Conservation (phyloP, 768 basidiomycete genomes). For the Psilocybe cyanescens region DNA sequence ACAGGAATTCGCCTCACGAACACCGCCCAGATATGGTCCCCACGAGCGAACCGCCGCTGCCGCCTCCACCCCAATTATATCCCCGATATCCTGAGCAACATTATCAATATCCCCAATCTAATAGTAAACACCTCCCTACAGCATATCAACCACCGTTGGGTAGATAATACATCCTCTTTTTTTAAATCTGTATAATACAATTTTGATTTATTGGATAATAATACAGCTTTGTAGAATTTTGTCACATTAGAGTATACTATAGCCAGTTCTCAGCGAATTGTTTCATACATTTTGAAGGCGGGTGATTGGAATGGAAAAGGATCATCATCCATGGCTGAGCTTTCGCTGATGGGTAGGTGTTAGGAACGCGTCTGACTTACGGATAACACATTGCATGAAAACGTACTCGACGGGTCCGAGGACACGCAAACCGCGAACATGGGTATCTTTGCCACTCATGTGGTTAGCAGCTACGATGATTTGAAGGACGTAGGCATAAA, state of each 20-base stretch:
- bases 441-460: conserved; percentile 99
- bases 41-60: conserved; percentile 11
- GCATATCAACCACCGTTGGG: conserved; percentile 33
- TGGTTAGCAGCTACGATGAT: conserved; percentile 92
- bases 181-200: conserved; percentile 24
- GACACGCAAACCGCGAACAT: conserved; percentile 89
- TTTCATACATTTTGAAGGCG: conserved; percentile 72
- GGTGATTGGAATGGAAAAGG: conserved; percentile 70
- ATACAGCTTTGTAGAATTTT: conserved; percentile 17
- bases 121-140: conserved; percentile 35
- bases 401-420: conserved; percentile 82
- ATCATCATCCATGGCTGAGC: conserved; percentile 58
- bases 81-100: conserved; percentile 22
- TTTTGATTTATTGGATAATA: conserved; percentile 26
- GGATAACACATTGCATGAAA: background rate
- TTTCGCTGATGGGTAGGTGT: conserved; percentile 20
- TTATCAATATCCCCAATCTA: conserved; percentile 25
- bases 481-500: conserved; percentile 89
- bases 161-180: conserved; percentile 20
- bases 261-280: conserved; percentile 54
- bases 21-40: conserved; percentile 1
- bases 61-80: conserved; percentile 10
- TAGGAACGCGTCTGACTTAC: background rate
- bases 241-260: conserved; percentile 11
- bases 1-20: conserved; percentile 8